These are phyloP conservation scores for Porodaedalea pini DNA, from an alignment of 1,284 basidiomycete genomes.

Conservation along the genomic window DNA sequence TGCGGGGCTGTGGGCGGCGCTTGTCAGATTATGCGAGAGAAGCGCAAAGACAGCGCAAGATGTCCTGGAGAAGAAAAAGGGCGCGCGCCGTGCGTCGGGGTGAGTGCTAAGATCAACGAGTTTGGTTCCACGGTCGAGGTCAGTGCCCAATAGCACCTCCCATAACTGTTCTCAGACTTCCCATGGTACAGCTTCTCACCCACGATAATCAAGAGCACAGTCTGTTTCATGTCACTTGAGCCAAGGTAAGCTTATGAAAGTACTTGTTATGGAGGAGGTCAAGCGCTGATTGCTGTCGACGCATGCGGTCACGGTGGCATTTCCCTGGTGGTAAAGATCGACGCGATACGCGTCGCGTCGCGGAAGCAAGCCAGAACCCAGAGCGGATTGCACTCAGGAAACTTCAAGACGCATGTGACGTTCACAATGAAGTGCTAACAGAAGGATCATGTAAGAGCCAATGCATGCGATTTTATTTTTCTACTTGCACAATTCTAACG, in stretches of 20 bases:
- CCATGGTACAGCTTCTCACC: not conserved
- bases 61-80: not conserved
- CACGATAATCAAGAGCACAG: not conserved
- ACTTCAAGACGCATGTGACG: too few species aligned
- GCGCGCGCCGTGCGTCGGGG: not conserved
- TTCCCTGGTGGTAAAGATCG: too few species aligned
- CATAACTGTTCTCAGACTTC: not conserved
- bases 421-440: too few species aligned
- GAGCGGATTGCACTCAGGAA: too few species aligned
- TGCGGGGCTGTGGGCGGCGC: conserved; percentile 6
- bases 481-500: conserved; percentile 5
- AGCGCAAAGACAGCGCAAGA: not conserved
- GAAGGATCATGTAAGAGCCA: not conserved
- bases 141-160: not conserved
- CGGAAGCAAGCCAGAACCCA: conserved; percentile 4
- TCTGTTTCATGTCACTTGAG: not conserved
- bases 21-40: not conserved
- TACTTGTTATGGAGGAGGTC: not conserved
- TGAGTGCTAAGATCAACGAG: not conserved
- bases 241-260: not conserved
- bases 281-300: too few species aligned
- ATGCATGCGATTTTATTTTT: not conserved
- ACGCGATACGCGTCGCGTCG: not conserved
- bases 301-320: too few species aligned
- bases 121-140: not conserved